A percentile compares a stretch with the other conserved stretches of the same genome.
Evolutionary conservation across 495 filamentous ascomycete species (phyloP).

Genomic region (Astrocystis sublimbata): DNA sequence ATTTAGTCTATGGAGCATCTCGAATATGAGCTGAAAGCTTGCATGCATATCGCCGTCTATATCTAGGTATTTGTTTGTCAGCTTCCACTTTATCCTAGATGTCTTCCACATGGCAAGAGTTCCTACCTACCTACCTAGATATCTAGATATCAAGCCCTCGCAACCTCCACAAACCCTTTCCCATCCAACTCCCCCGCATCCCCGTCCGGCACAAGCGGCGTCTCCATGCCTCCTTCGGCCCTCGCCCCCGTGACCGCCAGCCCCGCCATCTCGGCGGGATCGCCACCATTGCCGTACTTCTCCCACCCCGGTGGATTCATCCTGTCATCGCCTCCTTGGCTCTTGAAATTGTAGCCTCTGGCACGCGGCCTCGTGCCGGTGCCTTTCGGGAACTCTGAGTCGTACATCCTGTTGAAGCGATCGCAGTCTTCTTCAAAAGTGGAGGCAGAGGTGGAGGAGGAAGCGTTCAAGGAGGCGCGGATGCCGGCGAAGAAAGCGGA

Average conservation of each 20-base stretch:
- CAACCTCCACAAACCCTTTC: conserved; percentile 62
- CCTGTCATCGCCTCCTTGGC: conserved; percentile 62
- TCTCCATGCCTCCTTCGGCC: conserved; percentile 24
- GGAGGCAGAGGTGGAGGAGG: conserved; percentile 60
- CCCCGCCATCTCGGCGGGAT: conserved; percentile 27
- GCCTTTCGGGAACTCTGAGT: conserved; percentile 65
- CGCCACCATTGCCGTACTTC: conserved; percentile 31
- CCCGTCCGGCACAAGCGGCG: conserved; percentile 48
- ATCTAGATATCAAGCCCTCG: no score
- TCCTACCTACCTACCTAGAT: no score
- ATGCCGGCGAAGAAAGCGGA: conserved; percentile 72
- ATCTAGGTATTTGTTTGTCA: no score
- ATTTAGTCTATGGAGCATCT: no score
- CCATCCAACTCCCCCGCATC: conserved; percentile 57
- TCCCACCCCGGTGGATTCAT: conserved; percentile 69
- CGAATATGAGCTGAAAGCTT: no score
- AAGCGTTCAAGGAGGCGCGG: conserved; percentile 57
- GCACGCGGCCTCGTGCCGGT: conserved; percentile 78
- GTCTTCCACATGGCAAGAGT: no score
- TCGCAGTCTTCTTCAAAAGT: conserved; percentile 63
- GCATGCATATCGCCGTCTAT: no score
- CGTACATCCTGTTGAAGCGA: conserved; percentile 63
- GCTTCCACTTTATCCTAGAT: no score
- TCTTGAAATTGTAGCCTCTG: conserved; percentile 82
- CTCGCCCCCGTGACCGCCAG: background rate